phyloP scores from a whole-genome alignment of 345 rosid genomes.

The Eutrema heterophyllum region DNA sequence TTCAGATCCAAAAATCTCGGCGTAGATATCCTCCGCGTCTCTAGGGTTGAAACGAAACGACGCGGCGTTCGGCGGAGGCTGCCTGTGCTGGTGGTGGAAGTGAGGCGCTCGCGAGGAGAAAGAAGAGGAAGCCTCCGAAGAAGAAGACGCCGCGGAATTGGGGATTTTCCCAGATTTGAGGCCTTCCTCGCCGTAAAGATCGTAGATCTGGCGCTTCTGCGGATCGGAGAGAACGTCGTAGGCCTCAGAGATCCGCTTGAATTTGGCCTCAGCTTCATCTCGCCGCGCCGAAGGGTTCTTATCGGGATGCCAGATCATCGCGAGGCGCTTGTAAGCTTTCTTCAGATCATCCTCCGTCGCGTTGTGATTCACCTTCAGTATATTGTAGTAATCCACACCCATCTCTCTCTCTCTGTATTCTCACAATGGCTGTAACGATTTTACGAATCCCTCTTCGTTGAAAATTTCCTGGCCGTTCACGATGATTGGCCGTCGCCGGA shows the following conservation, averaged over 20 bases:
- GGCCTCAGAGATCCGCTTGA: conserved; percentile 93
- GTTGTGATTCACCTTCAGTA: conserved; percentile 78
- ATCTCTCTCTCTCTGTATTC: conserved; percentile 26
- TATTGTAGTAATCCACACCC: conserved; percentile 96
- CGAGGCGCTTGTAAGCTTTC: conserved; percentile 83
- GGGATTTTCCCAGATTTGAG: conserved; percentile 80
- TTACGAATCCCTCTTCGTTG: neutral
- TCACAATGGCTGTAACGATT: neutral
- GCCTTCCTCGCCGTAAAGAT: conserved; percentile 81
- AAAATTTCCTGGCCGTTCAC: neutral
- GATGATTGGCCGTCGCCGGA: conserved; percentile 19
- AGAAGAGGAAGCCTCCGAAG: conserved; percentile 36
- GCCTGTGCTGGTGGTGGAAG: conserved; percentile 34
- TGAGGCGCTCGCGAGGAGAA: conserved; percentile 30
- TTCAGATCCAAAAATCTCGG: conserved; percentile 74
- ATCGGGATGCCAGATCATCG: conserved; percentile 99
- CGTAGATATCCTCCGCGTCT: conserved; percentile 75
- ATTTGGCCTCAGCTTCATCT: conserved; percentile 79
- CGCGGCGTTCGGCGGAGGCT: conserved; percentile 34
- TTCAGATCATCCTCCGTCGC: conserved; percentile 84
- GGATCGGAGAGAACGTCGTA: conserved; percentile 74
- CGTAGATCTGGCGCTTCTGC: conserved; percentile 92
- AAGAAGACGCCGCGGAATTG: conserved; percentile 28
- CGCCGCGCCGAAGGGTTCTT: conserved; percentile 66
- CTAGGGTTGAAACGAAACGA: conserved; percentile 63